Conservation (phyloP, 495 filamentous ascomycete species). For the Hyaloscypha bicolor region DNA sequence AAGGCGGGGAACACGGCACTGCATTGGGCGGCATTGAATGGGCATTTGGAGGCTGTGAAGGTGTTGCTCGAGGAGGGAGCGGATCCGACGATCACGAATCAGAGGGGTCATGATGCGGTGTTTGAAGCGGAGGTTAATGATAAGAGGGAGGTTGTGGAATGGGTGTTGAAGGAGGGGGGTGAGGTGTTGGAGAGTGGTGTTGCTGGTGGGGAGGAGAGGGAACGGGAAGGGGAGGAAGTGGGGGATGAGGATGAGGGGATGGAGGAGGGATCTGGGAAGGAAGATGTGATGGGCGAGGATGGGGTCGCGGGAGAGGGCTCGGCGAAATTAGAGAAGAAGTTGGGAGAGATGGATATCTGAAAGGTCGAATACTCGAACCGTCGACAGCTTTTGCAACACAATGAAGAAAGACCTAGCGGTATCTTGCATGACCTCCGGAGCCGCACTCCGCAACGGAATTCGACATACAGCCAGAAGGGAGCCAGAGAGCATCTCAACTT, state of each 20-base stretch:
- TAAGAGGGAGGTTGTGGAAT: slow-evolving; percentile 67
- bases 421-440: not conserved
- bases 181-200: slow-evolving; percentile 56
- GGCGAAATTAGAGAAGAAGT: slow-evolving; percentile 1
- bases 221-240: slow-evolving; percentile 14
- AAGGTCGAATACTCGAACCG: not conserved
- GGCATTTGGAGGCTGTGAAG: slow-evolving; percentile 80
- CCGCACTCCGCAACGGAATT: not conserved
- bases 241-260: not conserved
- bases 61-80: slow-evolving; percentile 69
- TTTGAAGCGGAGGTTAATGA: slow-evolving; percentile 80
- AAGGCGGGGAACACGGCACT: slow-evolving; percentile 82
- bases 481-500: not conserved
- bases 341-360: slow-evolving; percentile 9
- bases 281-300: not conserved
- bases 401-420: not conserved
- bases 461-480: too few relatives aligned
- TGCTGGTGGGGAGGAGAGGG: slow-evolving; percentile 35
- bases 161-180: slow-evolving; percentile 58
- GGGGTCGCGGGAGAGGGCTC: not conserved
- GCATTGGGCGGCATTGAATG: slow-evolving; percentile 91
- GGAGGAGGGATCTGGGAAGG: not conserved
- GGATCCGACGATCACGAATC: slow-evolving; percentile 72
- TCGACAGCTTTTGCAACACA: not conserved
- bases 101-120: slow-evolving; percentile 81